Base-by-base conservation (phyloP, 495 filamentous ascomycete species). In the Penicillium maclennaniae region DNA sequence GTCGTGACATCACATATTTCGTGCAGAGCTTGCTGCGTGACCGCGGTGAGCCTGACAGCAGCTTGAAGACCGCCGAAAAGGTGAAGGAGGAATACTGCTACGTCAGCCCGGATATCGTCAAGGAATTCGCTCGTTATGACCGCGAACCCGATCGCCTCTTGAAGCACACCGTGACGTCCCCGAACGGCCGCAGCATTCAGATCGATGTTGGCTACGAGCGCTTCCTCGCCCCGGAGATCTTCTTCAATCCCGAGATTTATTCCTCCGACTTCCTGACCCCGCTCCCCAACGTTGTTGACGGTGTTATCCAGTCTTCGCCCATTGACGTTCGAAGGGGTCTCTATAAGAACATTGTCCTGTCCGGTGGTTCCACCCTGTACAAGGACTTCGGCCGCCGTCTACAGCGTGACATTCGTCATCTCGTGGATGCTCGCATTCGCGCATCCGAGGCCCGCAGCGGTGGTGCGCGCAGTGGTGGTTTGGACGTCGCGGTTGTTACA, bases 181-280 rank as follows among this genome's bases (percentile, higher is more conserved):
- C 89, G n/a, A 91, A 91, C 56, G 93, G 93, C 41, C 84, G 86
- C 54, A 86, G 85, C 54, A 83, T 92, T 9, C 83, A 75, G 15
- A 89, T 98, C 34, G 93, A 98, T 65, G 87, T 98, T 34, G 93
- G 93, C 38, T 98, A 98, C 73, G 93, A 98, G 68, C 89, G 93
- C 34, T 98, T 98, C 81, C 80, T 98, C 38, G 93, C 93, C 3
- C 93, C 93, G 40, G 93, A 98, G 70, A 98, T 98, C 58, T 98
- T 97, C 78, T 98, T 98, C 80, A 98, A 97, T 71, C 93, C 93
- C 31, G 93, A 98, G 77, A 97, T 97, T 63, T 97, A 96, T 77
- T 95, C 89, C 27, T 96, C 92, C 52, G 95, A 98, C 70, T 98
- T 97, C 76, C 77, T 97, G 56, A 98, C 93, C 4, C 93, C 93